phyloP scores from a whole-genome alignment of 1,284 basidiomycete genomes.

The Phellopilus nigrolimitatus region DNA sequence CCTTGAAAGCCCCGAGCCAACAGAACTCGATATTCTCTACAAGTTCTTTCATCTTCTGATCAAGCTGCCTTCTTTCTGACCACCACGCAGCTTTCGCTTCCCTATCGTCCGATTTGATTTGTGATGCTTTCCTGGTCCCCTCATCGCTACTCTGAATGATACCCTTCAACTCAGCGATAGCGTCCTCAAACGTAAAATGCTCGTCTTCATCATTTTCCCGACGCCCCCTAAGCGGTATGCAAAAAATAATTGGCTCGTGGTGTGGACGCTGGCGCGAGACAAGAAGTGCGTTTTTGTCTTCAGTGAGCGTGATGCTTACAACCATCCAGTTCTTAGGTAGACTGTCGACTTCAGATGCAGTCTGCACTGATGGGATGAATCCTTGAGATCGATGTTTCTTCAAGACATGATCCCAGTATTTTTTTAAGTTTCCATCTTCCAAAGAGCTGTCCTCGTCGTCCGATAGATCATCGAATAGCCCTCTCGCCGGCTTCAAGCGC shows the following conservation, averaged over 20 bases:
- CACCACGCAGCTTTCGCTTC: conserved; percentile 81
- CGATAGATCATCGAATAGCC: conserved; percentile 31
- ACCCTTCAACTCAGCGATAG: conserved; percentile 67
- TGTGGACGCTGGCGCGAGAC: conserved; percentile 73
- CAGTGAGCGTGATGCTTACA: conserved; percentile 78
- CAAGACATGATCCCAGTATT: conserved; percentile 61
- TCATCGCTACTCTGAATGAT: conserved; percentile 79
- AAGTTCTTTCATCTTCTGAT: conserved; percentile 71
- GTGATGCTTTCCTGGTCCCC: conserved; percentile 68
- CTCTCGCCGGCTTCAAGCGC: conserved; percentile 24
- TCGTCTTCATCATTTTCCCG: conserved; percentile 74
- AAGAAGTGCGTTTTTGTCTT: conserved; percentile 81
- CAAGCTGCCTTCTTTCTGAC: conserved; percentile 72
- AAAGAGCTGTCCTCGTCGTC: conserved; percentile 30
- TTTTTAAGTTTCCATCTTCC: conserved; percentile 35
- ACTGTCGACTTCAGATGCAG: conserved; percentile 35
- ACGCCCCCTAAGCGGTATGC: conserved; percentile 81
- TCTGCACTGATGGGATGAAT: conserved; percentile 36
- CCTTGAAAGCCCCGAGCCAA: conserved; percentile 98
- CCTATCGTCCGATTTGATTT: conserved; percentile 60
- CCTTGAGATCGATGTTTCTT: conserved; percentile 47
- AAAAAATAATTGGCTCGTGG: conserved; percentile 73
- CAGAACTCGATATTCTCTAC: conserved; percentile 88
- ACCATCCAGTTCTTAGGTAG: conserved; percentile 84
- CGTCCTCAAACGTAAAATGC: conserved; percentile 72